These are phyloP conservation scores for Gaeumannomyces sp. DNA, from an alignment of 2,329 filamentous ascomycete genomes.

Conservation along the genomic window DNA sequence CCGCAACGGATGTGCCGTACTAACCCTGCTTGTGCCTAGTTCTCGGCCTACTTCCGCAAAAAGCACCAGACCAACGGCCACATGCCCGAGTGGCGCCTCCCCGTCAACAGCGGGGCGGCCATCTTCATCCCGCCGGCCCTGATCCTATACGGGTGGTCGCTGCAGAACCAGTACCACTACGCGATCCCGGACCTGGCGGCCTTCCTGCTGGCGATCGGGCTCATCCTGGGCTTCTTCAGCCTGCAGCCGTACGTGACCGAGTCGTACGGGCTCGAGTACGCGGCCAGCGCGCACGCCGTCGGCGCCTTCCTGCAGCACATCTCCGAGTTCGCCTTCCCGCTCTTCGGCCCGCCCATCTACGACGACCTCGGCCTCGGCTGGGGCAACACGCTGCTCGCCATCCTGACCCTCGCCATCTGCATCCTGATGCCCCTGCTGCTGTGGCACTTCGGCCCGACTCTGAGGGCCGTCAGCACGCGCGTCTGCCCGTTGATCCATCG, in stretches of 20 bases:
- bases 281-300: slow-evolving; percentile 38
- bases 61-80: neutral
- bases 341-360: slow-evolving; percentile 44
- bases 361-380: slow-evolving; percentile 32
- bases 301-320: slow-evolving; percentile 39
- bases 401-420: slow-evolving; percentile 32
- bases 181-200: slow-evolving; percentile 39
- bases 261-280: slow-evolving; percentile 35
- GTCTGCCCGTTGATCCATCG: neutral
- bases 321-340: slow-evolving; percentile 45
- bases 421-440: slow-evolving; percentile 37
- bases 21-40: neutral
- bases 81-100: slow-evolving; percentile 11
- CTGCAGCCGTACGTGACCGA: slow-evolving; percentile 42
- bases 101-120: slow-evolving; percentile 27
- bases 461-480: slow-evolving; percentile 21
- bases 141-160: slow-evolving; percentile 40
- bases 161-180: slow-evolving; percentile 37
- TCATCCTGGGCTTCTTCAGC: slow-evolving; percentile 36
- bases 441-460: slow-evolving; percentile 36
- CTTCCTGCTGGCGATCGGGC: slow-evolving; percentile 29
- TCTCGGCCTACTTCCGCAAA: slow-evolving; percentile 2
- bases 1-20: neutral
- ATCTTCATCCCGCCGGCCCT: slow-evolving; percentile 30
- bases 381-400: slow-evolving; percentile 37